Evolutionary conservation across 225 moss, liverwort and hornwort genomes (phyloP), one percentile per base, ranked within the genome.

Genomic region (Physcomitrellopsis africana): DNA sequence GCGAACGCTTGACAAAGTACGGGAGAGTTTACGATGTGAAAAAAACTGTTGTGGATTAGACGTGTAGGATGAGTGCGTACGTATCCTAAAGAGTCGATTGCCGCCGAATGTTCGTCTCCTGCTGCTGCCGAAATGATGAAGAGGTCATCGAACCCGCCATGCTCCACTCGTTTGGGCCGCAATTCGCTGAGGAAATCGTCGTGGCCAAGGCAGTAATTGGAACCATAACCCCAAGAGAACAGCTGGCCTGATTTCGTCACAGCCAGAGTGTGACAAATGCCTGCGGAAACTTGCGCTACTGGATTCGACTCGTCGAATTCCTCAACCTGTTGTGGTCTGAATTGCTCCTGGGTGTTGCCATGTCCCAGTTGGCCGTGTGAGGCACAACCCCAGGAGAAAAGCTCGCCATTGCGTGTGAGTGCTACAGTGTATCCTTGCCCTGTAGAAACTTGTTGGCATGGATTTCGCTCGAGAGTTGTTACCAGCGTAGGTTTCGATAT

Each of bases 381-480:
- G 61, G 85, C 88, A 77, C 88, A 84, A 46, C 96, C 96, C 96
- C 96, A 97, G 8, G 94, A 86, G 69, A 90, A 97, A 18, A 97
- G 53, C 56, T 76, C 83, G 49, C 92, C 96, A 14, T 77, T 72
- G 72, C 67, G 83, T 26, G 94, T 90, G 37, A 93, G 48, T 0
- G 85, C 96, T 46, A 86, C 80, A 15, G 89, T 91, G 78, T 87
- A 97, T 46, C 82, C 84, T 51, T 90, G 86, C 24, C 96, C 96
- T 12, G 94, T 87, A 64, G 89, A 78, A 51, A 97, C 94, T 82
- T 93, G 93, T 56, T 83, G 89, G 77, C 92, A 92, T 41, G 87
- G 86, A 68, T 76, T 82, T 11, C 65, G 79, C 11, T 74, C 64
- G 1, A 97, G 83, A 5, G 91, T 47, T 43, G 77, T 78, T 27